Evolutionary conservation across 306 rosid species (phyloP).

Genomic region (Boehmeria nivea): DNA sequence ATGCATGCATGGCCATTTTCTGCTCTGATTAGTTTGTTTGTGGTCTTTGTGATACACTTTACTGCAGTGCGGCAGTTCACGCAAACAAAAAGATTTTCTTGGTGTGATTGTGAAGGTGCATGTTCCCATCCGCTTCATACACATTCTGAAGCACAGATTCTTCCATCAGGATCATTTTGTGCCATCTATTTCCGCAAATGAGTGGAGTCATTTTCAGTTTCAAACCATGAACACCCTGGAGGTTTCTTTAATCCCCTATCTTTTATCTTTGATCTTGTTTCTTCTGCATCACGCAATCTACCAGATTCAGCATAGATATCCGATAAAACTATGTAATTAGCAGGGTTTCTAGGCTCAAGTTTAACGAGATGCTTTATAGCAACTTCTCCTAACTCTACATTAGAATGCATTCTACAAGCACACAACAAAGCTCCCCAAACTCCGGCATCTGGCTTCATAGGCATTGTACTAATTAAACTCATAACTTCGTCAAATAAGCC

Average conservation of each 20-base stretch:
- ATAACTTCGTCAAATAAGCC: conserved; percentile 54
- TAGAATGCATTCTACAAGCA: conserved; percentile 63
- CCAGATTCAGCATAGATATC: conserved; percentile 56
- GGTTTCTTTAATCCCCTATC: conserved; percentile 45
- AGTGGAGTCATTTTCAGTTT: no score
- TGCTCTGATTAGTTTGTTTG: no score
- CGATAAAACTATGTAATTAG: conserved; percentile 46
- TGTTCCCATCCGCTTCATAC: no score
- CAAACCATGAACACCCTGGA: conserved; percentile 69
- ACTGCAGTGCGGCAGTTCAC: no score
- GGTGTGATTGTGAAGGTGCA: no score
- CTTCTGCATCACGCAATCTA: conserved; percentile 47
- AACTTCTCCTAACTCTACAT: conserved; percentile 53
- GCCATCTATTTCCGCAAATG: no score
- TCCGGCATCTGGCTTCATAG: conserved; percentile 52
- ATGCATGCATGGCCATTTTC: no score
- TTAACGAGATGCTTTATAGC: conserved; percentile 49
- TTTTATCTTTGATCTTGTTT: conserved; percentile 36
- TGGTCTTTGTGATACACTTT: no score
- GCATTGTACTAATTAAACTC: conserved; percentile 40
- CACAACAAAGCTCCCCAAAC: conserved; percentile 85
- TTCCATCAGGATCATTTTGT: no score
- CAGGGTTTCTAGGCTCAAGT: conserved; percentile 59
- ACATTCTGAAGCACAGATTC: no score
- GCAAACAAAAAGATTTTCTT: no score